Percentiles rank a stretch among this genome's conserved stretches.
Conservation (phyloP, 106 monocot genomes). For the Dioscorea alata region DNA sequence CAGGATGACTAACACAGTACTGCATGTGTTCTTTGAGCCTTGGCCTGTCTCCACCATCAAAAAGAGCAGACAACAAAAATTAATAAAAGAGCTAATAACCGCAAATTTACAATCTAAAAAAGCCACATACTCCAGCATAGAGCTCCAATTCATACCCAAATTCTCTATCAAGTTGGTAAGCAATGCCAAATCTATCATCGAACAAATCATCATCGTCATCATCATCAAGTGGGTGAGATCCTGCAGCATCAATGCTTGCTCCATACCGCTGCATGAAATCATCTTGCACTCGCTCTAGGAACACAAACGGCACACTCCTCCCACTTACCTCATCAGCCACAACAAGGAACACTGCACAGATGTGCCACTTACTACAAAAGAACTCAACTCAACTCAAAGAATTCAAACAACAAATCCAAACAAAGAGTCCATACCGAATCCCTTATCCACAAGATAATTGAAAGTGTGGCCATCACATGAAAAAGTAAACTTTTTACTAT, state of each 20-base stretch:
- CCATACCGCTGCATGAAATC: conserved; percentile 86
- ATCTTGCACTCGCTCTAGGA: conserved; percentile 75
- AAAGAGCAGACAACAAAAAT: neutral
- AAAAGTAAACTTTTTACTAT: conserved; percentile 80
- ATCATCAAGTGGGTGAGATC: conserved; percentile 67
- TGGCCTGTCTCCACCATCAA: conserved; percentile 41
- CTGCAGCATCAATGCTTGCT: conserved; percentile 45
- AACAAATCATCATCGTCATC: conserved; percentile 85
- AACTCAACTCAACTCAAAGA: neutral
- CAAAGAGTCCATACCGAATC: conserved; percentile 51
- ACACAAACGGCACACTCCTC: conserved; percentile 86
- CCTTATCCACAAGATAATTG: conserved; percentile 73
- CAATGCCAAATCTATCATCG: conserved; percentile 85
- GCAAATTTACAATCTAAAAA: neutral
- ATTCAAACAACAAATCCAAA: neutral
- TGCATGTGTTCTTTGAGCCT: conserved; percentile 88
- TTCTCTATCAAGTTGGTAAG: conserved; percentile 88
- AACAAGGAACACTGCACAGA: conserved; percentile 74
- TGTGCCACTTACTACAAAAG: neutral
- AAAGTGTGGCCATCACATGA: conserved; percentile 93
- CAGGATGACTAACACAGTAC: conserved; percentile 79
- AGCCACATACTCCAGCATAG: neutral
- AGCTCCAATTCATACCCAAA: conserved; percentile 54
- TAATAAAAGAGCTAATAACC: neutral
- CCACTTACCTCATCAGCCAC: conserved; percentile 79